Base-by-base conservation (phyloP, 2,329 filamentous ascomycete genomes). In the Colletotrichum musae region DNA sequence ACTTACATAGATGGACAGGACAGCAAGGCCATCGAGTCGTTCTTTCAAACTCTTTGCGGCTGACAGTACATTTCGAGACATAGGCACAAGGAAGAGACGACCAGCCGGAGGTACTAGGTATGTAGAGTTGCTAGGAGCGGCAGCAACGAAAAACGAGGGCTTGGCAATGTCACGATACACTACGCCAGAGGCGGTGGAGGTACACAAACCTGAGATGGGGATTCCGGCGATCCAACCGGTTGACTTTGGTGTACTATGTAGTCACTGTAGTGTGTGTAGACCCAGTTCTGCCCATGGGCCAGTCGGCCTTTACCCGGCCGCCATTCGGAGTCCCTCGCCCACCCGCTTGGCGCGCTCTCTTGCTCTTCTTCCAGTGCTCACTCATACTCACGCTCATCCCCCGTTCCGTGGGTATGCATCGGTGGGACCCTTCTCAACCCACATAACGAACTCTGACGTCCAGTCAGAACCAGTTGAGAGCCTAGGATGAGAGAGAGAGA, bases 281-380 rank as follows among this genome's bases (percentile, higher is more conserved):
- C 32, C 32, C 32, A 36, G 32, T 36, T 36, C 32, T 36, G 32
- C 32, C 32, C 32, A 36, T 36, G 32, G 28, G 36, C 45, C 60
- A 58, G 59, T 57, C 60, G 64, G 64, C 36, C 45, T 58, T 63
- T 53, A 64, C 45, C 64, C 59, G 64, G 52, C 58, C 64, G 59
- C 63, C 58, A 15, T 57, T 67, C 64, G 58, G 64, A 58, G 52
- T 53, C 32, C 32, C 26, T 63, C 24, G 6, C 64, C 45, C 53
- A 53, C 50, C n/a, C 36, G 18, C 18, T 18, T 16, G 18, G 45
- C 12, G 47, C 18, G 47, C 13, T 24, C 1, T 16, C 24, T 41
- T 13, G 7, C 52, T n/a, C 63, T 59, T 57, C 39, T 47, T 32
- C 26, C 32, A 36, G 21, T 24, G 21, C 32, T 36, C 32, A 36